These are phyloP conservation scores for Aureobasidium sp. DNA, from an alignment of 2,329 filamentous ascomycete species.

Conservation along the genomic window DNA sequence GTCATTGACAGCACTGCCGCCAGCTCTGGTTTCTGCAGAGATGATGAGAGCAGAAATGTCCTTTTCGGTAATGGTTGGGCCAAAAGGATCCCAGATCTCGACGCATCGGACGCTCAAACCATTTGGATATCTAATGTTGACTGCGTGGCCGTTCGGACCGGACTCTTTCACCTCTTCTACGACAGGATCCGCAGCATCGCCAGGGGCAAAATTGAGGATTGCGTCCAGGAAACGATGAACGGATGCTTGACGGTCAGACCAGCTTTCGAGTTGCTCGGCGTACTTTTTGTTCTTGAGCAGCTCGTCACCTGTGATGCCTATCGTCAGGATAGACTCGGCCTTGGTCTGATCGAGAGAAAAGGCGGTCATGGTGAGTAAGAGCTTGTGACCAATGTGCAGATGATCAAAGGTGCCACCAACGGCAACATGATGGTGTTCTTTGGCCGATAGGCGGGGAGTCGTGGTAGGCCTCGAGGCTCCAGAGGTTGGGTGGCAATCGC, in stretches of 20 bases:
- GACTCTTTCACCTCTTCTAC: constrained; percentile 32
- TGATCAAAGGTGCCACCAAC: constrained; percentile 96
- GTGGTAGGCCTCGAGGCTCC: not conserved
- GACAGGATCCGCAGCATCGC: constrained; percentile 23
- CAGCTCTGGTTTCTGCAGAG: constrained; percentile 76
- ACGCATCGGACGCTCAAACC: constrained; percentile 67
- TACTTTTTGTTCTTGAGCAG: constrained; percentile 85
- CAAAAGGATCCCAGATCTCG: constrained; percentile 78
- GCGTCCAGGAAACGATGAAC: constrained; percentile 62
- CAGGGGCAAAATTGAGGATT: constrained; percentile 50
- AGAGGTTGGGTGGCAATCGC: not conserved
- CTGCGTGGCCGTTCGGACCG: constrained; percentile 43
- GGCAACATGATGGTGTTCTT: constrained; percentile 54
- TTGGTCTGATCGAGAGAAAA: constrained; percentile 52
- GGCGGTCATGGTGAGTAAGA: constrained; percentile 82
- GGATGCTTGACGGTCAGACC: constrained; percentile 61
- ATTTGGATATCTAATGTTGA: constrained; percentile 50
- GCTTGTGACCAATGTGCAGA: constrained; percentile 87
- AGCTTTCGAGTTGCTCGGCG: constrained; percentile 69
- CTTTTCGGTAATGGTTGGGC: constrained; percentile 79
- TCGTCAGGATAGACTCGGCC: constrained; percentile 44
- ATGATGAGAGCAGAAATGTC: constrained; percentile 73
- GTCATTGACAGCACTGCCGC: constrained; percentile 79
- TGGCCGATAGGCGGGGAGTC: constrained; percentile 18
- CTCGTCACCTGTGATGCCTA: constrained; percentile 83